Percentiles rank a stretch among this genome's conserved stretches.
phyloP scores from a whole-genome alignment of 805 yeast genomes.

The Ogataea nitratoaversa region DNA sequence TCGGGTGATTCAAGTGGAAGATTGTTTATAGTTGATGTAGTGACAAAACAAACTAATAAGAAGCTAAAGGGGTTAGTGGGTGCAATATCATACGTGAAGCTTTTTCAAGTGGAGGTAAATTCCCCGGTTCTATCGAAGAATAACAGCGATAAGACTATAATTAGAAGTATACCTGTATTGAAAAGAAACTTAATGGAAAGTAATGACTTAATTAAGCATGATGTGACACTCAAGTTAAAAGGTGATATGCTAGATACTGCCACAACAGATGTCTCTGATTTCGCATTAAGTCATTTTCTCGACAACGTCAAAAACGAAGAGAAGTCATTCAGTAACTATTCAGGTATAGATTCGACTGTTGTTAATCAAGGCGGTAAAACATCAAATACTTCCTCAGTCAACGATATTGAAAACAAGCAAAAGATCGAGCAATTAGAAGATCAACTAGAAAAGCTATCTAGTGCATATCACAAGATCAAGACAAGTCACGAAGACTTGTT shows the following conservation, averaged over 20 bases:
- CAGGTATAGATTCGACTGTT: slow-evolving; percentile 36
- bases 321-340: slow-evolving; percentile 42
- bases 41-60: slow-evolving; percentile 62
- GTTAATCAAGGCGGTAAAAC: slow-evolving; percentile 1
- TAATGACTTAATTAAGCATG: slow-evolving; percentile 38
- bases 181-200: slow-evolving; percentile 53
- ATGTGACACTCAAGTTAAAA: slow-evolving; percentile 35
- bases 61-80: slow-evolving; percentile 39
- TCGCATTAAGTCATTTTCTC: slow-evolving; percentile 47
- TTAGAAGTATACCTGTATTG: slow-evolving; percentile 53
- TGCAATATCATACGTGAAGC: slow-evolving; percentile 21
- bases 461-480: slow-evolving; percentile 57
- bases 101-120: slow-evolving; percentile 16
- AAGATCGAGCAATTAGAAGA: slow-evolving; percentile 37
- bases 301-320: slow-evolving; percentile 48
- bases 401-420: slow-evolving; percentile 20
- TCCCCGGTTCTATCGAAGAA: slow-evolving; percentile 12
- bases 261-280: slow-evolving; percentile 15
- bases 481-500: slow-evolving; percentile 56
- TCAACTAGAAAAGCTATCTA: slow-evolving; percentile 46
- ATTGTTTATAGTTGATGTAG: slow-evolving; percentile 63
- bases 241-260: slow-evolving; percentile 13
- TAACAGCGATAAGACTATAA: slow-evolving; percentile 23
- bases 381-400: background rate
- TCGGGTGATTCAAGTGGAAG: slow-evolving; percentile 76